Evolutionary conservation across 305 asterid species (phyloP).

Genomic region (Fraxinus velutina): DNA sequence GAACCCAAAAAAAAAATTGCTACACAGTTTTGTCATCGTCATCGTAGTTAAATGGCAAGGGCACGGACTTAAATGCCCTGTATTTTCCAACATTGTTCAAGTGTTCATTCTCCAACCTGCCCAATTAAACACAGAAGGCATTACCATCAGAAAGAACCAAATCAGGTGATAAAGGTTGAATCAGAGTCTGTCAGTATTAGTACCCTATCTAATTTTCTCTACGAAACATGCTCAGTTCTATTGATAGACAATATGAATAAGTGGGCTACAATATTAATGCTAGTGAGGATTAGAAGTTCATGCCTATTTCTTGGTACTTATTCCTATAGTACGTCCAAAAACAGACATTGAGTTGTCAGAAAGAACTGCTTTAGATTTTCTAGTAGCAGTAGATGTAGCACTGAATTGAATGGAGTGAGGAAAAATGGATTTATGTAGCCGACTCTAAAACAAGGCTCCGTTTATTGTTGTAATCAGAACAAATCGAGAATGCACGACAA

Average conservation of each 20-base stretch:
- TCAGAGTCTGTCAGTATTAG: neutral
- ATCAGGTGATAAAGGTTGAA: neutral
- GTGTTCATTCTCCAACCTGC: slow-evolving; percentile 52
- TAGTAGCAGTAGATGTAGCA: neutral
- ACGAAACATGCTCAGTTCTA: neutral
- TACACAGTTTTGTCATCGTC: slow-evolving; percentile 26
- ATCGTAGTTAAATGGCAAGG: slow-evolving; percentile 44
- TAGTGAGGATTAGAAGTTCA: neutral
- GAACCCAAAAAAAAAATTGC: neutral
- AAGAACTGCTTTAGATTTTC: neutral
- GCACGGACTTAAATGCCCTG: slow-evolving; percentile 40
- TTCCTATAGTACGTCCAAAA: neutral
- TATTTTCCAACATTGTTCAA: slow-evolving; percentile 42
- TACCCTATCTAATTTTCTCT: neutral
- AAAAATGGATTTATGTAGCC: neutral
- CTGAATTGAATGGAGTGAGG: neutral
- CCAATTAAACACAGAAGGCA: neutral
- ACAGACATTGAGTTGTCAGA: neutral
- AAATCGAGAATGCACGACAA: neutral
- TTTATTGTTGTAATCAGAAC: neutral
- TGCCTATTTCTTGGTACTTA: neutral
- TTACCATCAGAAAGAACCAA: neutral
- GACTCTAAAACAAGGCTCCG: neutral
- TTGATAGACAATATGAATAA: neutral
- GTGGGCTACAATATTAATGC: neutral